Evolutionary conservation across 108 stramenopile genomes (phyloP), one percentile per base, ranked within the genome.

Genomic region (Fragilaria crotonensis): DNA sequence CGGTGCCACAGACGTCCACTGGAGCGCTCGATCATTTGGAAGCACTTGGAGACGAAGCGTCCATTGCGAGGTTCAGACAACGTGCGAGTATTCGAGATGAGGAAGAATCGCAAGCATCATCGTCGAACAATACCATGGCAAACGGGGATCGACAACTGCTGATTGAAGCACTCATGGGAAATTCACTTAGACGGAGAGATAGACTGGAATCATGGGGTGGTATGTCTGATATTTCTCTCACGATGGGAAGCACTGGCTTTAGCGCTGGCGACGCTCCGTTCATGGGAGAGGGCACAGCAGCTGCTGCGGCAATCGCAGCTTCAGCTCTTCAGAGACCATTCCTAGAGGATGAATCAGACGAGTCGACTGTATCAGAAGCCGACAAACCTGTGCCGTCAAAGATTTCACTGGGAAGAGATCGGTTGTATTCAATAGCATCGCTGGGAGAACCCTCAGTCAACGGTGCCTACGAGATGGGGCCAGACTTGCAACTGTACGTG

Each of bases 131-230:
- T 0, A 62, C 64, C 22, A 63, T 70, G 21, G 64, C 70, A 45
- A 61, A 62, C 20, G 57, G 49, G 30, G 32, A 58, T n/a, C 71
- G 72, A 25, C 62, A 72, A 29, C 50, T 76, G 25, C 55, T 81
- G 47, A 30, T 81, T 60, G 75, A 81, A 53, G 80, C 80, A 20
- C 62, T 81, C 19, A 63, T 75, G 59, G 63, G 73, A 66, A 22
- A 25, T 33, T 32, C 19, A 36, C 20, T 30, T 22, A 30, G 45
- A 23, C 62, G 73, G 56, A 56, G 88, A 47, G 68, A 84, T 49
- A 79, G 90, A 32, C 45, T 81, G 4, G 90, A 91, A 51, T 85
- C 84, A 59, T 91, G 89, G 89, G 89, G 89, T 49, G 89, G 78
- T 20, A 91, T 91, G 89, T 87, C 86, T 14, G 89, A 91, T 67